Percentiles rank a stretch among this genome's conserved stretches.
phyloP scores from a whole-genome alignment of 768 basidiomycete species.

The Strobilomyces dryophilus region DNA sequence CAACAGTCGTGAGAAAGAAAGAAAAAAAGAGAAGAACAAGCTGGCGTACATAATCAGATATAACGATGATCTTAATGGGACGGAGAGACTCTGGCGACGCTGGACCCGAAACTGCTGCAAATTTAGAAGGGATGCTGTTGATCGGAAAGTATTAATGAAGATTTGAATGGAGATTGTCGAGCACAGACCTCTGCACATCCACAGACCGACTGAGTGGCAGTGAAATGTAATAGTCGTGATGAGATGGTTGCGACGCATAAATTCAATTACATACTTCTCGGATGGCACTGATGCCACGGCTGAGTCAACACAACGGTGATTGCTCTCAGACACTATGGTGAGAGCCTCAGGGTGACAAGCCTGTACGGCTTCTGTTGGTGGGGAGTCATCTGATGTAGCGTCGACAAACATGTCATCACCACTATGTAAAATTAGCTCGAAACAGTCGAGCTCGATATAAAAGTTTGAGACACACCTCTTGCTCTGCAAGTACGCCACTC shows the following conservation, averaged over 20 bases:
- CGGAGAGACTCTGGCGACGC: constrained; percentile 15
- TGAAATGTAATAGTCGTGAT: not conserved
- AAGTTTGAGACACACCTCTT: constrained; percentile 9
- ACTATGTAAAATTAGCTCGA: constrained; percentile 1
- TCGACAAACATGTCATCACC: not conserved
- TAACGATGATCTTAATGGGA: constrained; percentile 28
- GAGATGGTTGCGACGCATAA: not conserved
- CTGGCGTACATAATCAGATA: constrained; percentile 30
- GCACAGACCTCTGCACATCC: constrained; percentile 17
- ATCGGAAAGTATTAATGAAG: not conserved
- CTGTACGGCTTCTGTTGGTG: not conserved
- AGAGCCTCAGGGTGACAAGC: constrained; percentile 7
- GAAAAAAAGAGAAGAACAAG: not conserved
- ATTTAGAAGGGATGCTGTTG: constrained; percentile 19
- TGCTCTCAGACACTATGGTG: constrained; percentile 24
- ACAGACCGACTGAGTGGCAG: constrained; percentile 5
- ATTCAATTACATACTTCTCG: constrained; percentile 9
- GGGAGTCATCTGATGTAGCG: not conserved
- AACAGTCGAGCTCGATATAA: not conserved
- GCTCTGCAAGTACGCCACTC: constrained; percentile 17
- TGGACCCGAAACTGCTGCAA: not conserved
- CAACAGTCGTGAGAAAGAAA: not conserved
- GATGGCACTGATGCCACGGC: not conserved
- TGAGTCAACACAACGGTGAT: constrained; percentile 17
- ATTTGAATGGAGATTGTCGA: too few species aligned